A percentile compares a stretch with the other conserved stretches of the same genome.
Conservation (phyloP, 495 filamentous ascomycete genomes). For the Neurospora hispaniola region DNA sequence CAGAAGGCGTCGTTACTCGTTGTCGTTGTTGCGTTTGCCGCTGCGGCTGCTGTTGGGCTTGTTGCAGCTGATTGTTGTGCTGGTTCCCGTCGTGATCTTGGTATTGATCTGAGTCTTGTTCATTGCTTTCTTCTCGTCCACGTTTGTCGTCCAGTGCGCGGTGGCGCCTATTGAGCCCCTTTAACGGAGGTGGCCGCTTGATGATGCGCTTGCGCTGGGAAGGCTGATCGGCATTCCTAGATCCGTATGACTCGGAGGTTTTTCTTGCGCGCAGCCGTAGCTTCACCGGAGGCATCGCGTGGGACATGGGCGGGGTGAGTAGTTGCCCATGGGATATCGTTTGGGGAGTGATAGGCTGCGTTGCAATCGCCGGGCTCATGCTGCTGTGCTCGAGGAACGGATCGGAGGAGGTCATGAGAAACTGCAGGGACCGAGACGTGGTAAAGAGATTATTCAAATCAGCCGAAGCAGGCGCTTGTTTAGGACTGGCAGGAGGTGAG, state of each 20-base stretch:
- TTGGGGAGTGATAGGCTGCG: slow-evolving; percentile 31
- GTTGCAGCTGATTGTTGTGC: slow-evolving; percentile 4
- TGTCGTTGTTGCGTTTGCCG: not conserved
- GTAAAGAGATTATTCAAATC: slow-evolving; percentile 50
- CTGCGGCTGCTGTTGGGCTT: not conserved
- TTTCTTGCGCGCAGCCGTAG: slow-evolving; percentile 38
- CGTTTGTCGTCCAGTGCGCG: slow-evolving; percentile 46
- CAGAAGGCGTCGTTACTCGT: not conserved
- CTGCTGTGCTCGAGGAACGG: slow-evolving; percentile 21
- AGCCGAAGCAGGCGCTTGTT: slow-evolving; percentile 41
- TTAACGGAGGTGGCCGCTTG: slow-evolving; percentile 36
- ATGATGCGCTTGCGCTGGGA: slow-evolving; percentile 36
- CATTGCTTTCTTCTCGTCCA: slow-evolving; percentile 27
- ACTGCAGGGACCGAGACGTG: slow-evolving; percentile 63
- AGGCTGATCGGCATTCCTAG: slow-evolving; percentile 6
- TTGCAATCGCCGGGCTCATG: slow-evolving; percentile 13
- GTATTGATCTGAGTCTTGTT: slow-evolving; percentile 17
- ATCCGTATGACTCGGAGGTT: slow-evolving; percentile 11
- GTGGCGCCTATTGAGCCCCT: slow-evolving; percentile 53
- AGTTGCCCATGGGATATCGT: slow-evolving; percentile 44
- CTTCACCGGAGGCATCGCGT: slow-evolving; percentile 36
- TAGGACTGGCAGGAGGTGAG: slow-evolving; percentile 52
- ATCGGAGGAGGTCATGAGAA: slow-evolving; percentile 43
- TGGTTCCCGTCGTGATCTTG: slow-evolving; percentile 20
- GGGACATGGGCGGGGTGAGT: slow-evolving; percentile 41